These are phyloP conservation scores for Pyricularia pennisetigena DNA, from an alignment of 2,329 filamentous ascomycete genomes.

Conservation along the genomic window DNA sequence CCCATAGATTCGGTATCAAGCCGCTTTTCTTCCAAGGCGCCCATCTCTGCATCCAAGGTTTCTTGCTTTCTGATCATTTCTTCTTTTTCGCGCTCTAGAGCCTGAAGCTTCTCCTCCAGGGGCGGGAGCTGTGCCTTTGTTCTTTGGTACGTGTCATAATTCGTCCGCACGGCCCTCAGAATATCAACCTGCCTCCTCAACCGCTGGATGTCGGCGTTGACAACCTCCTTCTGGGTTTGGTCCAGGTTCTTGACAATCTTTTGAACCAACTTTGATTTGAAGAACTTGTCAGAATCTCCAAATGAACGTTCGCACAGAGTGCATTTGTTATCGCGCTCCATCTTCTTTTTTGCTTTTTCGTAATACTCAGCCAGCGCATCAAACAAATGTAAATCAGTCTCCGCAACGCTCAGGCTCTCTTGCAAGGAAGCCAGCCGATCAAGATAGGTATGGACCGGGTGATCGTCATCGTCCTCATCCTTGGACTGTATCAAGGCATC, in stretches of 20 bases:
- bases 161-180: conserved; percentile 51
- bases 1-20: conserved; percentile 56
- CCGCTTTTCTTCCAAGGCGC: conserved; percentile 47
- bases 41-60: conserved; percentile 55
- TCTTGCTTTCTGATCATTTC: conserved; percentile 52
- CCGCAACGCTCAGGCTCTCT: conserved; percentile 48
- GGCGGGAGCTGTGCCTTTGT: conserved; percentile 24
- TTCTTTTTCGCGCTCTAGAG: conserved; percentile 49
- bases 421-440: conserved; percentile 39
- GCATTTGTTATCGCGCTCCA: conserved; percentile 63
- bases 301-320: conserved; percentile 67
- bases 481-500: conserved; percentile 26
- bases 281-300: conserved; percentile 40
- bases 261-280: conserved; percentile 53
- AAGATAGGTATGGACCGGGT: conserved; percentile 42
- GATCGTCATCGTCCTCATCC: conserved; percentile 14
- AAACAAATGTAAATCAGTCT: conserved; percentile 60
- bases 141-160: conserved; percentile 66
- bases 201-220: conserved; percentile 37
- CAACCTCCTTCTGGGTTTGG: conserved; percentile 51
- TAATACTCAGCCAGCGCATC: conserved; percentile 65
- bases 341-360: conserved; percentile 52
- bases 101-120: conserved; percentile 56
- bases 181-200: conserved; percentile 36
- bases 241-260: conserved; percentile 56